phyloP scores from a whole-genome alignment of 805 yeast species.

The Teunomyces gatunensis region DNA sequence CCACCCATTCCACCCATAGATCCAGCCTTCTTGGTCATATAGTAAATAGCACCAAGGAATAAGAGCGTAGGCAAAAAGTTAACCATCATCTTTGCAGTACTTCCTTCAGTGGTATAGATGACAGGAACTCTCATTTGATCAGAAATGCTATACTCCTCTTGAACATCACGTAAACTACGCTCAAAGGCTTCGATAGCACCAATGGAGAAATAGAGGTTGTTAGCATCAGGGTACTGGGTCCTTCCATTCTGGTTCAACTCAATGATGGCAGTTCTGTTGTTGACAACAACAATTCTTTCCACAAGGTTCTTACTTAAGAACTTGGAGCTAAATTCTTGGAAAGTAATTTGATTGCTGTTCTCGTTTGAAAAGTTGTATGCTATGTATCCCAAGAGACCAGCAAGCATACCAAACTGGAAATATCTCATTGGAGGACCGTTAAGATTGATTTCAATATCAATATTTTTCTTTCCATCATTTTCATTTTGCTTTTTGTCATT shows the following conservation, averaged over 20 bases:
- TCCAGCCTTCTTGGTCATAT: conserved; percentile 69
- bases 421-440: conserved; percentile 21
- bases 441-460: conserved; percentile 25
- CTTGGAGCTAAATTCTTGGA: conserved; percentile 84
- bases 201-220: conserved; percentile 58
- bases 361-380: conserved; percentile 19
- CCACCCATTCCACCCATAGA: conserved; percentile 79
- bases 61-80: conserved; percentile 87
- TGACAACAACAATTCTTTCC: conserved; percentile 67
- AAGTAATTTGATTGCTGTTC: conserved; percentile 58
- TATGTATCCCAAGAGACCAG: conserved; percentile 25
- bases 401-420: conserved; percentile 32
- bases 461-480: conserved; percentile 10
- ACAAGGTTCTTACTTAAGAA: conserved; percentile 79
- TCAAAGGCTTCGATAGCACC: conserved; percentile 92
- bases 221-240: conserved; percentile 38
- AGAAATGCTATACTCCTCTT: conserved; percentile 62
- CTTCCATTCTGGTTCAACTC: conserved; percentile 62
- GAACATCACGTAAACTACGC: conserved; percentile 70
- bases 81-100: conserved; percentile 56
- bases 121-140: conserved; percentile 75
- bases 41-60: conserved; percentile 85
- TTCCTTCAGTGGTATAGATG: conserved; percentile 69
- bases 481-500: conserved; percentile 7
- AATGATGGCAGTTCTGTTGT: conserved; percentile 72